Conservation (phyloP, 2,329 filamentous ascomycete genomes). For the Claviceps fusiformis region DNA sequence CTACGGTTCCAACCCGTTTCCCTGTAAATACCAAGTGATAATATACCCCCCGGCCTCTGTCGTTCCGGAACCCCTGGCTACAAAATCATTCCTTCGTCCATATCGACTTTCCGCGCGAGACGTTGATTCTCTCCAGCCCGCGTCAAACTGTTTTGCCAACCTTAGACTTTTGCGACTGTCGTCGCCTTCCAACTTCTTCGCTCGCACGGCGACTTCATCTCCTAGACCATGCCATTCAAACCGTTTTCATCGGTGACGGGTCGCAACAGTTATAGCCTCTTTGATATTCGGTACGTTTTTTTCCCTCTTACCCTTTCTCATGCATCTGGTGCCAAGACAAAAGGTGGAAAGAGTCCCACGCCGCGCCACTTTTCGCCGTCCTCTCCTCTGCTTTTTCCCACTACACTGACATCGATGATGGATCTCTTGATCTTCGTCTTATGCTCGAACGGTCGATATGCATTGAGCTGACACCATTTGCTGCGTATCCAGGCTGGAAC, state of each 20-base stretch:
- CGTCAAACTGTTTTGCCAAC: not conserved
- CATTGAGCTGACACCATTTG: not conserved
- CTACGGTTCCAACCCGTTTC: not conserved
- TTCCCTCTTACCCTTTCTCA: not conserved
- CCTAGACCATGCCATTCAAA: conserved; percentile 38
- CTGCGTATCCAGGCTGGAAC: conserved; percentile 46
- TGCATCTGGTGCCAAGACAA: not conserved
- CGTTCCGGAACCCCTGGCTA: not conserved
- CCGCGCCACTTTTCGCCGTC: not conserved
- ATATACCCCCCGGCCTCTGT: not conserved
- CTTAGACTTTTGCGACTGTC: not conserved
- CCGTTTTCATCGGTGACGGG: conserved; percentile 39
- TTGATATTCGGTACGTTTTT: conserved; percentile 41
- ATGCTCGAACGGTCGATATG: too few species aligned
- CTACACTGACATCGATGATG: not conserved
- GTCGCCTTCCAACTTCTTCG: not conserved
- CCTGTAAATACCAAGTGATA: not conserved
- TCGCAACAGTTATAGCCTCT: conserved; percentile 38
- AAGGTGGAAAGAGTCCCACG: not conserved
- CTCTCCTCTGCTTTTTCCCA: not conserved
- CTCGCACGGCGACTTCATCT: not conserved
- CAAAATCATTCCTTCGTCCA: not conserved
- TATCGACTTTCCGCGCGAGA: not conserved
- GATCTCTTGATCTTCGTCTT: not conserved
- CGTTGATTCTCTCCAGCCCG: not conserved